Base-by-base conservation (phyloP, 2,329 filamentous ascomycete species). In the Pestalotiopsis sp. region DNA sequence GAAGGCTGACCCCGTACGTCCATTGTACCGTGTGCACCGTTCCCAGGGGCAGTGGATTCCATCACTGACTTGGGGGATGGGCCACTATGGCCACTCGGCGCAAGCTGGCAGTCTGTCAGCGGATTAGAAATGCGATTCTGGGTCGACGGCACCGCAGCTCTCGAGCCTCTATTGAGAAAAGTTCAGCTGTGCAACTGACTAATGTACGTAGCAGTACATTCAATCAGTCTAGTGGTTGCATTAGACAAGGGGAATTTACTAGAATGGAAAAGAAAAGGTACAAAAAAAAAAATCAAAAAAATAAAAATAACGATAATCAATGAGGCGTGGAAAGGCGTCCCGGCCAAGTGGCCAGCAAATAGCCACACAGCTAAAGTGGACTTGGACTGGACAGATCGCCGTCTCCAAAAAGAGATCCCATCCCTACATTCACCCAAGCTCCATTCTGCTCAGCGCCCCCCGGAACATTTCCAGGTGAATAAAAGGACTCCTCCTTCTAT, bases 371-470 rank as follows among this genome's bases (percentile, higher is more conserved):
- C 38, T 31, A 25, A 57, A 39, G 25, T 31, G 31, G 20, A 38
- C 23, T 17, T 57, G 39, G 65, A 67, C 65, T 67, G 65, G 65
- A 67, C 65, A 67, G 65, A 67, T 67, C 39, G 65, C 27, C 65
- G 60, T 67, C 65, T 67, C 52, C 45, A 52, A 52, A 52, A 36
- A 52, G 27, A 67, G 14, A 25, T 23, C 45, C 41, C 38, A 27
- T 67, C 65, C 65, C 65, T 67, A 27, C 25, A 57, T 58, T 57
- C 63, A 57, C 41, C 63, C 61, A 49, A 52, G 45, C 45, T 52
- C 45, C 45, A 52, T 52, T 52, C 45, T 52, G 20, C 45, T 52
- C 45, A 52, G 45, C 45, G 38, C 61, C 59, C 36, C 39, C 61
- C 38, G 11, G 38, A 64, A 49, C 61, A 45, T 27, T 31, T 45